Conservation (phyloP, 2,329 filamentous ascomycete genomes). For the Fonsecaea pugnacius region DNA sequence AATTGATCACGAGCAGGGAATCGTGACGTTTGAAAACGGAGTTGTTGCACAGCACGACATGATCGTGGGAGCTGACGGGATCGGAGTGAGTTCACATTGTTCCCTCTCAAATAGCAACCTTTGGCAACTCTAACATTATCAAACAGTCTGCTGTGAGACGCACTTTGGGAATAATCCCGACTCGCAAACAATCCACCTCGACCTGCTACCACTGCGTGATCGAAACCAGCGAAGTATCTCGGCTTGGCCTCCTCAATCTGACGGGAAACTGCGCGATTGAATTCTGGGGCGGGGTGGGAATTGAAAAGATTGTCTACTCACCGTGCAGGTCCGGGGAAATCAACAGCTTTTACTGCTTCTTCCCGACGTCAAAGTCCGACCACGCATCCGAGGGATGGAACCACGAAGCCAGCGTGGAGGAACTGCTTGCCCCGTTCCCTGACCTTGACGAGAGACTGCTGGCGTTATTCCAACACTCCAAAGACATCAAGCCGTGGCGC, state of each 20-base stretch:
- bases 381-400: constrained; percentile 35
- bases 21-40: constrained; percentile 41
- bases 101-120: background rate
- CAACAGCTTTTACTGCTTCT: constrained; percentile 49
- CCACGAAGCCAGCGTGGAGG: constrained; percentile 19
- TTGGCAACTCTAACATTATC: background rate
- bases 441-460: constrained; percentile 26
- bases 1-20: constrained; percentile 36
- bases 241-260: constrained; percentile 43
- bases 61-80: constrained; percentile 49
- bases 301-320: constrained; percentile 49
- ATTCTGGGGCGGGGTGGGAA: constrained; percentile 45
- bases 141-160: constrained; percentile 38
- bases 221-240: constrained; percentile 39
- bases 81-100: constrained; percentile 36
- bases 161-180: constrained; percentile 42
- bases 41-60: constrained; percentile 41
- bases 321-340: constrained; percentile 46
- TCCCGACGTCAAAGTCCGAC: constrained; percentile 36
- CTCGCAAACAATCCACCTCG: constrained; percentile 44
- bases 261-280: constrained; percentile 43
- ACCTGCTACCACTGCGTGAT: constrained; percentile 49
- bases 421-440: constrained; percentile 29
- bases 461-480: constrained; percentile 26
- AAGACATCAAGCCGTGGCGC: constrained; percentile 34